phyloP scores from a whole-genome alignment of 805 yeast genomes.

The Limtongia smithiae region DNA sequence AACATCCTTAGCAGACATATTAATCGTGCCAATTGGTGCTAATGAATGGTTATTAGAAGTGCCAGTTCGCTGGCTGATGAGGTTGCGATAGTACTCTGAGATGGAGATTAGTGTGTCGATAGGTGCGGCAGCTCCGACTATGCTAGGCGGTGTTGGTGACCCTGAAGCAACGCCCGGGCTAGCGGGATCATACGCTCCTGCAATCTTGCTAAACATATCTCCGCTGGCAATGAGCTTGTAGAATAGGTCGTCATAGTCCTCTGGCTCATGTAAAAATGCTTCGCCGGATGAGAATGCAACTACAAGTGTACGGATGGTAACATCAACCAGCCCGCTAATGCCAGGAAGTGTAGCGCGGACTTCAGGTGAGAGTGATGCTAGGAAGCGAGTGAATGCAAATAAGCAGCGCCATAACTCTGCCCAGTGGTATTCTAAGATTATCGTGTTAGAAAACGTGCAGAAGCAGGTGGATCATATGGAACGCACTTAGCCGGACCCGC shows the following conservation, averaged over 20 bases:
- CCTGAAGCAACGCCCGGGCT: no score
- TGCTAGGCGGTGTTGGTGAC: no score
- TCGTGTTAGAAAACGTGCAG: neutral
- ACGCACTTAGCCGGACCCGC: slow-evolving; percentile 15
- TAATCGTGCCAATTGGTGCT: no score
- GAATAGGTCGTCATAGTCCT: slow-evolving; percentile 37
- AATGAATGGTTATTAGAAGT: slow-evolving; percentile 11
- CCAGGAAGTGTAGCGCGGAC: slow-evolving; percentile 8
- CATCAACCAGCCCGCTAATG: slow-evolving; percentile 28
- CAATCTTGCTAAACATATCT: slow-evolving; percentile 30
- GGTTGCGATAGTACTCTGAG: slow-evolving; percentile 25
- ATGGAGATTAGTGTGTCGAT: slow-evolving; percentile 23
- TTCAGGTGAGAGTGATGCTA: slow-evolving; percentile 14
- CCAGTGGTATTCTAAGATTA: slow-evolving; percentile 38
- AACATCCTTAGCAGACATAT: slow-evolving; percentile 34
- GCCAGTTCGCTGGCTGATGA: slow-evolving; percentile 18
- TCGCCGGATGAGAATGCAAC: slow-evolving; percentile 36
- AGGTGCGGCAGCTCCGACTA: slow-evolving; percentile 12
- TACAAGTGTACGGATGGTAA: slow-evolving; percentile 30
- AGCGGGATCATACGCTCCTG: slow-evolving; percentile 18
- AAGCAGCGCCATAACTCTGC: slow-evolving; percentile 40
- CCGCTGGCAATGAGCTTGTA: slow-evolving; percentile 34
- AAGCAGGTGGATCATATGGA: slow-evolving; percentile 2
- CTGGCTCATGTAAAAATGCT: slow-evolving; percentile 34
- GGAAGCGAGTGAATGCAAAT: slow-evolving; percentile 33